Base-by-base conservation (phyloP, 2,329 filamentous ascomycete species). In the Trichoderma simmonsii region DNA sequence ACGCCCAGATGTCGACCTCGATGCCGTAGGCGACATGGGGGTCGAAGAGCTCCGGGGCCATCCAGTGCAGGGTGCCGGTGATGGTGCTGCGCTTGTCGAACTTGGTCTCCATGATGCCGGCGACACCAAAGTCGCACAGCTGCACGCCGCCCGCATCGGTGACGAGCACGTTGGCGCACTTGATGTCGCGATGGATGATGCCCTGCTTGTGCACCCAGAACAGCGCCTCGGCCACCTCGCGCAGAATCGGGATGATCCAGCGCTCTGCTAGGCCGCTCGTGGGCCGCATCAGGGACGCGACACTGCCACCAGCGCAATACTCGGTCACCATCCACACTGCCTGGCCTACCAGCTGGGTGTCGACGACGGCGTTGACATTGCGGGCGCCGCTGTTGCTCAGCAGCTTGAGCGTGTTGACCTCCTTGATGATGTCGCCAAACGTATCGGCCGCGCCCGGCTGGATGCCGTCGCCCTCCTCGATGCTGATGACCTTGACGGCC, bases 321-420 rank as follows among this genome's bases (percentile, higher is more conserved):
- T 95, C 92, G 73, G 92, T 94, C 70, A 95, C 89, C 83, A 96
- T 93, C 93, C 93, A 96, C 82, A 96, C 90, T 71, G 92, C 89
- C 75, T 92, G 90, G 59, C 92, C 92, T 36, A 95, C 89, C 11
- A 92, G 89, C 21, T 94, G 86, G 4, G 92, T 92, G 74, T 94
- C 93, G 76, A 94, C 89, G 61, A 95, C 91, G 75, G 90, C 87
- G 79, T 95, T 95, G 81, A 96, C 90, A 77, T 95, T 95, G 75
- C 88, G 87, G 12, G 93, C 92, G 60, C 90, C 91, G 74, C 87
- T 91, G 75, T 93, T 90, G 77, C 90, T 90, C 62, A 96, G 85
- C 71, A 92, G 85, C 77, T 92, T 90, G 57, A 96, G 84, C 26
- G 93, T 86, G 74, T 85, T 86, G 75, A 90, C 85, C 78, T 90